Evolutionary conservation across 164 flowering plant species (phyloP).

Genomic region (Piper longum): DNA sequence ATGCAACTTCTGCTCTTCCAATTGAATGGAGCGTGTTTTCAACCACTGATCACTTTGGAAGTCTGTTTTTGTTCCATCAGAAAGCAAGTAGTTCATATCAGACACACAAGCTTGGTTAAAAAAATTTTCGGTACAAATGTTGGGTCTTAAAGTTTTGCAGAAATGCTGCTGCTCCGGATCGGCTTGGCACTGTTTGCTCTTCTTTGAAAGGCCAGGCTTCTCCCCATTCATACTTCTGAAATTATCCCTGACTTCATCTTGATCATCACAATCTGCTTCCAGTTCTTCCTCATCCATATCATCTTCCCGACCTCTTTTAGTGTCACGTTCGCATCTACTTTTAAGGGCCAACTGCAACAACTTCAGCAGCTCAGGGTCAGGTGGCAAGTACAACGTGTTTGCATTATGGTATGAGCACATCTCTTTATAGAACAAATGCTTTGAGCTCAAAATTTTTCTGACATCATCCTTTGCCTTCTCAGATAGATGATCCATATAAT

Average conservation of each 20-base stretch:
- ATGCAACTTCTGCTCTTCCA: constrained; percentile 54
- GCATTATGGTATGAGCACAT: constrained; percentile 85
- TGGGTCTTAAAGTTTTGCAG: constrained; percentile 20
- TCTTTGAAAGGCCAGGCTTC: constrained; percentile 24
- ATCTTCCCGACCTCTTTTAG: constrained; percentile 26
- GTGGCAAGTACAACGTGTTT: constrained; percentile 53
- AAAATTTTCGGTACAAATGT: constrained; percentile 21
- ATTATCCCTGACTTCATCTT: constrained; percentile 30
- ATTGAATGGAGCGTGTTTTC: constrained; percentile 27
- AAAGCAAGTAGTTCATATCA: constrained; percentile 27
- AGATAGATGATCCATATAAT: constrained; percentile 41
- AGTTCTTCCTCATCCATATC: constrained; percentile 47
- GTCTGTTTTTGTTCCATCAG: constrained; percentile 27
- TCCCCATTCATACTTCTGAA: constrained; percentile 17
- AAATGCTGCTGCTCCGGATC: constrained; percentile 19
- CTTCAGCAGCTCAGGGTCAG: constrained; percentile 44
- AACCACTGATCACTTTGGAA: constrained; percentile 34
- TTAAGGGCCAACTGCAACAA: constrained; percentile 51
- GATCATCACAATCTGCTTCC: constrained; percentile 38
- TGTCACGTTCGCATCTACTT: constrained; percentile 41
- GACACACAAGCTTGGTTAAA: constrained; percentile 14
- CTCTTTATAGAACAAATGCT: constrained; percentile 71
- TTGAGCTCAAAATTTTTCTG: constrained; percentile 63
- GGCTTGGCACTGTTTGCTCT: constrained; percentile 25
- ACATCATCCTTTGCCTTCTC: constrained; percentile 58